phyloP scores from a whole-genome alignment of 1,139 yeast genomes.

The Candida sp. region DNA sequence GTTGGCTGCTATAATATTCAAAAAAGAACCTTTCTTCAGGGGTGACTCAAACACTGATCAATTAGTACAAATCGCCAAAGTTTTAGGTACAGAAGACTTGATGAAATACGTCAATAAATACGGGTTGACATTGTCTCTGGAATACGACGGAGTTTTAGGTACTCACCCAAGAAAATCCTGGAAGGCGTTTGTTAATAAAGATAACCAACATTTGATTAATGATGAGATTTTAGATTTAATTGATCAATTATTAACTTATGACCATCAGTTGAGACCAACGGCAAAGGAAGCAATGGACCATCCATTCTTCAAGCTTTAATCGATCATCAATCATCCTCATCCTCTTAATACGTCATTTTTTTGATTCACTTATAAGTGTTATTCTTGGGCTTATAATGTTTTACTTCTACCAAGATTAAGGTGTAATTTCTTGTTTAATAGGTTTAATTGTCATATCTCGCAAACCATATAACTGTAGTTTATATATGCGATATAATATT shows the following conservation, averaged over 20 bases:
- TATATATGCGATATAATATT: neutral
- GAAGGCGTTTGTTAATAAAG: constrained; percentile 53
- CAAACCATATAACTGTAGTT: neutral
- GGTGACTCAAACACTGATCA: constrained; percentile 81
- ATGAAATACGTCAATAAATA: constrained; percentile 60
- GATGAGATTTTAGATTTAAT: constrained; percentile 66
- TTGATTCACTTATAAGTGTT: neutral
- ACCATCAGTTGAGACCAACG: constrained; percentile 71
- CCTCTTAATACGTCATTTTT: neutral
- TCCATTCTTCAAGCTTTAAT: constrained; percentile 41
- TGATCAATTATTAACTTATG: constrained; percentile 64
- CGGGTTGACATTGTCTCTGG: constrained; percentile 56
- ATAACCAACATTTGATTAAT: constrained; percentile 51
- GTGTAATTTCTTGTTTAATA: neutral
- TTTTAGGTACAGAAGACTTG: constrained; percentile 70
- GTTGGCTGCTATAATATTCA: constrained; percentile 73
- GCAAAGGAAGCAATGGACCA: constrained; percentile 75
- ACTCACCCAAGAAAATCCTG: constrained; percentile 68
- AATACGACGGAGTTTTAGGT: constrained; percentile 66
- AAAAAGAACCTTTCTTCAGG: constrained; percentile 74
- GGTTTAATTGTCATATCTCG: constrained; percentile 1
- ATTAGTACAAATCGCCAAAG: constrained; percentile 72
- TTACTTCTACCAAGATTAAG: neutral
- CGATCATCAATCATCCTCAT: neutral
- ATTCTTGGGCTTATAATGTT: too few relatives aligned